Evolutionary conservation across 352 stramenopile species (phyloP).

Genomic region (Pythium apleroticum): DNA sequence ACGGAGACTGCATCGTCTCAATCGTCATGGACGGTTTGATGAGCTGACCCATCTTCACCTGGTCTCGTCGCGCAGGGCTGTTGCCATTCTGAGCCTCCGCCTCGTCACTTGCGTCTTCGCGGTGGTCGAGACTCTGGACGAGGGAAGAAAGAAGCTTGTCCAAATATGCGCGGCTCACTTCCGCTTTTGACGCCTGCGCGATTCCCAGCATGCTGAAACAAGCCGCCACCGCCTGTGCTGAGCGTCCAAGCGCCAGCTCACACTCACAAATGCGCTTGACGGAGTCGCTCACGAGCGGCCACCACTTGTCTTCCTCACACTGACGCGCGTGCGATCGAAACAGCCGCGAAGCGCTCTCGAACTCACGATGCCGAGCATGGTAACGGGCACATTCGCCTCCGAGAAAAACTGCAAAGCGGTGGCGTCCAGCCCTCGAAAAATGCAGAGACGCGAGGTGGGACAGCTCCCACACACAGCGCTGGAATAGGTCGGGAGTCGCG

Average conservation of each 20-base stretch:
- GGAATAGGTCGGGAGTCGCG: conserved; percentile 27
- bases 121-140: conserved; percentile 37
- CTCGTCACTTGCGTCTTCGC: conserved; percentile 4
- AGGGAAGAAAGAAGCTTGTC: conserved; percentile 48
- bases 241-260: conserved; percentile 53
- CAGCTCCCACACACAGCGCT: conserved; percentile 68
- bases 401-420: conserved; percentile 80
- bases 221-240: conserved; percentile 49
- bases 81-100: neutral
- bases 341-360: conserved; percentile 61
- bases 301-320: conserved; percentile 82
- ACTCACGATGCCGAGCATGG: conserved; percentile 52
- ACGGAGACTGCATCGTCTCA: conserved; percentile 55
- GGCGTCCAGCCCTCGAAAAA: conserved; percentile 64
- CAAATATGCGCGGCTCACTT: conserved; percentile 48
- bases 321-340: conserved; percentile 69
- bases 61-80: neutral
- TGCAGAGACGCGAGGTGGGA: conserved; percentile 76
- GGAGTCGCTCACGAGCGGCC: conserved; percentile 50
- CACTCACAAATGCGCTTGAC: conserved; percentile 55
- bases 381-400: conserved; percentile 66
- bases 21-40: conserved; percentile 48
- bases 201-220: conserved; percentile 68
- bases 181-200: conserved; percentile 45
- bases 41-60: conserved; percentile 54